phyloP scores from a whole-genome alignment of 345 rosid genomes.

The Ceriops zippeliana region DNA sequence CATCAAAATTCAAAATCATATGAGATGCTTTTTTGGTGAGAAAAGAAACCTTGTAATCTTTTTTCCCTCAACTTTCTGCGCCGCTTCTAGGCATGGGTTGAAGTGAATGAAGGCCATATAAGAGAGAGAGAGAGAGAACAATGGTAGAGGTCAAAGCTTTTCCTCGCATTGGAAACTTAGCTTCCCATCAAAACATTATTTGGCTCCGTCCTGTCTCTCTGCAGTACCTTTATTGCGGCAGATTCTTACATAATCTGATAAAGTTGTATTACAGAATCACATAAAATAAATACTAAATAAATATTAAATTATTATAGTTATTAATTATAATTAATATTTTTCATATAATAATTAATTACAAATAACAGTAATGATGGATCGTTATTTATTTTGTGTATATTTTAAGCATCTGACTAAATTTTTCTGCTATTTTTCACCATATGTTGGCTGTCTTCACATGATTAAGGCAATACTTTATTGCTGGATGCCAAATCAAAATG shows the following conservation, averaged over 20 bases:
- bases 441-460: neutral
- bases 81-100: no score
- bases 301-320: no score
- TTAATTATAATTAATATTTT: no score
- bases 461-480: neutral
- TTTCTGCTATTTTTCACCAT: neutral
- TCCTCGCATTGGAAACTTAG: slow-evolving; percentile 10
- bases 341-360: no score
- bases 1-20: no score
- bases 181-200: neutral
- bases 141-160: slow-evolving; percentile 3
- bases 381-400: no score
- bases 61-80: neutral
- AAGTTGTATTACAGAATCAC: no score
- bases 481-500: neutral
- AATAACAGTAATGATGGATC: no score
- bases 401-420: neutral
- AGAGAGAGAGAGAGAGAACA: neutral
- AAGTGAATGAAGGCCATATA: no score
- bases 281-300: no score
- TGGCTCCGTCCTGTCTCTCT: slow-evolving; percentile 2
- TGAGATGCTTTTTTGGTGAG: no score
- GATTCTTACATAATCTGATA: neutral
- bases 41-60: no score
- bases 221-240: neutral